Conservation (phyloP, 192 early-diverging fungal species). For the Rhizoclosmatium globosum region DNA sequence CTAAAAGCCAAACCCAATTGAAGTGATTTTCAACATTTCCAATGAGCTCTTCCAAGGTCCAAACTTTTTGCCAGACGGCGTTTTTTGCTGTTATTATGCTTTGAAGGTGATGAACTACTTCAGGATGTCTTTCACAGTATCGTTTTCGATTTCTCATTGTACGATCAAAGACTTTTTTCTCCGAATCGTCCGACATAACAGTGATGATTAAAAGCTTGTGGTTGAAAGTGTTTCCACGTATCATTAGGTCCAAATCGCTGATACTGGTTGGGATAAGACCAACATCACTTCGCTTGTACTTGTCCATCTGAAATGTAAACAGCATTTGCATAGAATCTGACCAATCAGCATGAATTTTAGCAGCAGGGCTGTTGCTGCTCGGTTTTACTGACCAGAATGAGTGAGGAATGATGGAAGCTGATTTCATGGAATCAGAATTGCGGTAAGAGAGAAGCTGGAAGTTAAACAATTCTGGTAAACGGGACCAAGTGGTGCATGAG, state of each 20-base stretch:
- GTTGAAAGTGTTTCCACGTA: not conserved
- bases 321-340: not conserved
- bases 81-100: not conserved
- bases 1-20: constrained; percentile 15
- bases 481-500: no score
- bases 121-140: not conserved
- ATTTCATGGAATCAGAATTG: no score
- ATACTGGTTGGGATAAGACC: not conserved
- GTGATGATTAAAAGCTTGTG: not conserved
- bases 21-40: not conserved
- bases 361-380: no score
- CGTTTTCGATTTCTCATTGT: not conserved
- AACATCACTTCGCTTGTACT: not conserved
- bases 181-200: not conserved
- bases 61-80: constrained; percentile 15
- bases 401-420: no score
- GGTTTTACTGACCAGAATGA: no score
- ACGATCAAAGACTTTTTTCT: not conserved
- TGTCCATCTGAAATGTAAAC: not conserved
- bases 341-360: no score
- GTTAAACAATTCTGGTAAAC: not conserved
- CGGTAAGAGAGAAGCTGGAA: no score
- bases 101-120: not conserved
- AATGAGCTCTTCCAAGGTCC: not conserved
- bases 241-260: not conserved